Conservation (phyloP, 495 filamentous ascomycete species). For the Xylaria cubensis region DNA sequence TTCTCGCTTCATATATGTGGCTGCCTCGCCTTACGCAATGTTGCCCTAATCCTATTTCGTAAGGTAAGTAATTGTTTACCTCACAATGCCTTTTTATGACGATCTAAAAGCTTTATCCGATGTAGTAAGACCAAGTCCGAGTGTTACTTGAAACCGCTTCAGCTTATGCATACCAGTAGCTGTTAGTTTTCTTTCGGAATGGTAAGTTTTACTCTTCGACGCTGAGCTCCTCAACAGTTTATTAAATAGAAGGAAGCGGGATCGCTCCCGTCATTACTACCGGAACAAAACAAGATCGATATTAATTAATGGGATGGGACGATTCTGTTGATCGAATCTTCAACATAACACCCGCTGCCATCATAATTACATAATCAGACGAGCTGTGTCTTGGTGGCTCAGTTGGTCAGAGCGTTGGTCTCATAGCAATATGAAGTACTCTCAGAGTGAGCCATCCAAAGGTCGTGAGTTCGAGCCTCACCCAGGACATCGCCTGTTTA, state of each 20-base stretch:
- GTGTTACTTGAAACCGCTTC: not conserved
- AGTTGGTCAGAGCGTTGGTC: conserved; percentile 22
- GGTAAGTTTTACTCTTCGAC: too few species aligned
- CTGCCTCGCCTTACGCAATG: not conserved
- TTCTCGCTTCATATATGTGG: not conserved
- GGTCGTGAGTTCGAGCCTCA: conserved; percentile 26
- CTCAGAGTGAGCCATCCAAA: conserved; percentile 25
- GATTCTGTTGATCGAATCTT: not conserved
- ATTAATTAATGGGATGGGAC: not conserved
- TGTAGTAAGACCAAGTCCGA: not conserved
- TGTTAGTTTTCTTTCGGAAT: not conserved
- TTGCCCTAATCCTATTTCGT: not conserved
- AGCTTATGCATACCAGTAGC: not conserved
- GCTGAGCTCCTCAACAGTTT: too few species aligned
- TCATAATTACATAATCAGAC: not conserved
- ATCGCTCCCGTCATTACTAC: too few species aligned
- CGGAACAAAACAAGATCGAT: not conserved
- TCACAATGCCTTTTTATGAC: not conserved
- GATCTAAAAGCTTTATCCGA: not conserved
- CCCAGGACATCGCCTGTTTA: conserved; percentile 5
- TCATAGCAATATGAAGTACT: conserved; percentile 22
- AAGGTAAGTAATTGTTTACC: not conserved
- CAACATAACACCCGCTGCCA: not conserved
- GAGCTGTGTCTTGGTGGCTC: conserved; percentile 6
- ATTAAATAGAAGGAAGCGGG: too few species aligned